phyloP scores from a whole-genome alignment of 495 filamentous ascomycete species.

The Aspergillus cavernicola region DNA sequence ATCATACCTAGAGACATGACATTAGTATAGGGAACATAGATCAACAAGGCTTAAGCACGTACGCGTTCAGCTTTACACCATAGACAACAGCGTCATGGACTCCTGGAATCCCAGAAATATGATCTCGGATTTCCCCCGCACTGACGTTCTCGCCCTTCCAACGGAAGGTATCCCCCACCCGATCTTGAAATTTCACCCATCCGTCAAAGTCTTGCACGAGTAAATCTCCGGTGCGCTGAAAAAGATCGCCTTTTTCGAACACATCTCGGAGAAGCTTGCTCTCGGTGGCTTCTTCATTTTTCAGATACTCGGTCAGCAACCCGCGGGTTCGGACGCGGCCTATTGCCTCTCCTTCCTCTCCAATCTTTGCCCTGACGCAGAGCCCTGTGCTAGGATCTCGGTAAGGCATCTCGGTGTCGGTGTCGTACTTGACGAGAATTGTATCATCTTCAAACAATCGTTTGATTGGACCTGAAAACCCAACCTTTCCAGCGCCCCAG shows the following conservation, averaged over 20 bases:
- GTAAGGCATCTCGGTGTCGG: slow-evolving; percentile 62
- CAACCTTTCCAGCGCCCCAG: slow-evolving; percentile 75
- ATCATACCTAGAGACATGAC: slow-evolving; percentile 39
- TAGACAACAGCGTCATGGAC: slow-evolving; percentile 51
- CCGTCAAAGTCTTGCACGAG: slow-evolving; percentile 68
- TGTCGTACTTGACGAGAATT: slow-evolving; percentile 68
- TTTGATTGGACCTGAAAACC: slow-evolving; percentile 65
- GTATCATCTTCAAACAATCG: slow-evolving; percentile 50
- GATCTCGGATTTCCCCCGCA: slow-evolving; percentile 62
- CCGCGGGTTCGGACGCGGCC: slow-evolving; percentile 60
- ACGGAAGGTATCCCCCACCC: slow-evolving; percentile 90
- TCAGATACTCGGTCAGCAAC: slow-evolving; percentile 77
- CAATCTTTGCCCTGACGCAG: slow-evolving; percentile 53
- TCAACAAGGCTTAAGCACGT: slow-evolving; percentile 9
- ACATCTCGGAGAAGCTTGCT: slow-evolving; percentile 78
- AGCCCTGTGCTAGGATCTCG: slow-evolving; percentile 71
- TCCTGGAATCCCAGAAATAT: slow-evolving; percentile 42
- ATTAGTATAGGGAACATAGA: neutral
- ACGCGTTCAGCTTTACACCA: slow-evolving; percentile 45
- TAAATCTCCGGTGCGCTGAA: slow-evolving; percentile 82
- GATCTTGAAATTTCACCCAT: slow-evolving; percentile 76
- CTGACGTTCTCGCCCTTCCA: slow-evolving; percentile 95
- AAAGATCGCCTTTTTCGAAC: slow-evolving; percentile 75
- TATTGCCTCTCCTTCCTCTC: slow-evolving; percentile 78
- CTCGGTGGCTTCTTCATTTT: slow-evolving; percentile 67